phyloP scores from a whole-genome alignment of 2,329 filamentous ascomycete genomes.

The Hymenoscyphus infarciens region DNA sequence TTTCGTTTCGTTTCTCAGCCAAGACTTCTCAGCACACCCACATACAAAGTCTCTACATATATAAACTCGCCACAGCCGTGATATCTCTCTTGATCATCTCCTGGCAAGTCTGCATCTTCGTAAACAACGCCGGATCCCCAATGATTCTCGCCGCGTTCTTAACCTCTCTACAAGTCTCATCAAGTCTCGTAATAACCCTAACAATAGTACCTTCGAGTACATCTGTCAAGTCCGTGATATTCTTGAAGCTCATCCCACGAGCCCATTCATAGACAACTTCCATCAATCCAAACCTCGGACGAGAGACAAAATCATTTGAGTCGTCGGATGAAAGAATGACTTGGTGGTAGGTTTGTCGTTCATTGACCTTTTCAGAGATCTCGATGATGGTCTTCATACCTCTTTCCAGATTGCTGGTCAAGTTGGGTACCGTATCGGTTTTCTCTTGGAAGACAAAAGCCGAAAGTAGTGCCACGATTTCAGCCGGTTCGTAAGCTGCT shows the following conservation, averaged over 20 bases:
- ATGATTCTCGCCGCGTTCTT: constrained; percentile 96
- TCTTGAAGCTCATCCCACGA: constrained; percentile 95
- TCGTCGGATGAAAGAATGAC: constrained; percentile 89
- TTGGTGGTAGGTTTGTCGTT: constrained; percentile 83
- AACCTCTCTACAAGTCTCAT: constrained; percentile 95
- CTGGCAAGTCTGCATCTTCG: constrained; percentile 96
- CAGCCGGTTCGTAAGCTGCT: constrained; percentile 90
- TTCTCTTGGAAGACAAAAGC: constrained; percentile 98
- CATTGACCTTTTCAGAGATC: constrained; percentile 90
- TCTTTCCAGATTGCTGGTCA: constrained; percentile 77
- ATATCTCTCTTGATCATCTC: constrained; percentile 98
- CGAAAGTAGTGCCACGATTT: constrained; percentile 91
- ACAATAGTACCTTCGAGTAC: constrained; percentile 98
- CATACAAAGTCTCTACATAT: constrained; percentile 58
- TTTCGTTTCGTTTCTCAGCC: background rate
- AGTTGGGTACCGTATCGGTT: constrained; percentile 73
- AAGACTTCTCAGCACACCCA: background rate
- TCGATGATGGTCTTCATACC: constrained; percentile 83
- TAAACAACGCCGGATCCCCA: constrained; percentile 86
- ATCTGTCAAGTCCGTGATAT: constrained; percentile 92
- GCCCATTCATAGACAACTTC: constrained; percentile 99
- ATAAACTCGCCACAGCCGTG: constrained; percentile 81
- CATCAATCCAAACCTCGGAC: constrained; percentile 86
- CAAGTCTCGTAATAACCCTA: constrained; percentile 84
- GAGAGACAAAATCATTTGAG: constrained; percentile 84